A percentile compares a stretch with the other conserved stretches of the same genome.
Evolutionary conservation across 805 yeast genomes (phyloP).

Genomic region (Blastobotrys americana): DNA sequence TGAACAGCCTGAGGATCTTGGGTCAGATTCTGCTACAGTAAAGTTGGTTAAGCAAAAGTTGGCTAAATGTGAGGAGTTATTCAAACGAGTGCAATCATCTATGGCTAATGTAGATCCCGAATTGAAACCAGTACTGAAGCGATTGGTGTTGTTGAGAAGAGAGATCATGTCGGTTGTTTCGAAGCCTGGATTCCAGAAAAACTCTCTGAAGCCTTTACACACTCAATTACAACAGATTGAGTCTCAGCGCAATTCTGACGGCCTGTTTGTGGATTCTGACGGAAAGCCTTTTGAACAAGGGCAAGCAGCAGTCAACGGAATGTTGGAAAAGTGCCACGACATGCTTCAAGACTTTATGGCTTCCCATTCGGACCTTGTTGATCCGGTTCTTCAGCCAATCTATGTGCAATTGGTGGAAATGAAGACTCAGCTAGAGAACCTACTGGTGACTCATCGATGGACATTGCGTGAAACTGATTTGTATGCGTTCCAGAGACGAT

Average conservation of each 20-base stretch:
- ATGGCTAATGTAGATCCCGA: conserved; percentile 47
- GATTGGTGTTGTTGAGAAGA: conserved; percentile 57
- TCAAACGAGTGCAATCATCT: conserved; percentile 48
- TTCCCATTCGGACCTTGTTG: conserved; percentile 32
- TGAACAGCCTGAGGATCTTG: conserved; percentile 31
- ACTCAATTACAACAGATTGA: conserved; percentile 40
- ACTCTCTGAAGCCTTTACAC: conserved; percentile 31
- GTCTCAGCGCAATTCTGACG: conserved; percentile 43
- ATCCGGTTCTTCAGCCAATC: conserved; percentile 46
- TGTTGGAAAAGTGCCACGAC: conserved; percentile 77
- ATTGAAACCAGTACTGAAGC: conserved; percentile 46
- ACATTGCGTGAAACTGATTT: conserved; percentile 93
- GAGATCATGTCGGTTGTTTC: conserved; percentile 48
- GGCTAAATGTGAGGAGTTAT: conserved; percentile 52
- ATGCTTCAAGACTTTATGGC: conserved; percentile 61
- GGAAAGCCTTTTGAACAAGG: conserved; percentile 23
- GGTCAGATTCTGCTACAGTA: conserved; percentile 45
- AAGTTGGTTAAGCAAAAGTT: conserved; percentile 59
- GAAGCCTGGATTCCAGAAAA: conserved; percentile 29
- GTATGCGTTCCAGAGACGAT: conserved; percentile 67
- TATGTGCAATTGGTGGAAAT: conserved; percentile 58
- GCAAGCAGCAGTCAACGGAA: conserved; percentile 26
- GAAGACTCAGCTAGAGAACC: conserved; percentile 69
- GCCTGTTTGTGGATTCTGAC: conserved; percentile 38
- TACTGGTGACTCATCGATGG: conserved; percentile 93